Base-by-base conservation (phyloP, 2,329 filamentous ascomycete species). In the Alternaria burnsii region DNA sequence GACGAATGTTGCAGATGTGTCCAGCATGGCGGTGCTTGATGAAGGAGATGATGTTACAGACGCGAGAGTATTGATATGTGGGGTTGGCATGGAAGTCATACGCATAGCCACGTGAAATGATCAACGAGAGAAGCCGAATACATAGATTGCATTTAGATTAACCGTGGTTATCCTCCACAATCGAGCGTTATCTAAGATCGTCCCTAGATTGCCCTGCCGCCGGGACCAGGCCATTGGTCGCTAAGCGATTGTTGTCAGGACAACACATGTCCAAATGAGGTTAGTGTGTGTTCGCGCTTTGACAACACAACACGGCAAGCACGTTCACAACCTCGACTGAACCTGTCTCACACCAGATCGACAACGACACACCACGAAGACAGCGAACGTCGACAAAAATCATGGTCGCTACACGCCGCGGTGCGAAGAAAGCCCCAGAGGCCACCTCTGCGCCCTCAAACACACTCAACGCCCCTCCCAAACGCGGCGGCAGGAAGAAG, bases 1-100 rank as follows among this genome's bases (percentile, higher is more conserved):
- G 60, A 86, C 83, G 20, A 76, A 81, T 26, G 84, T 88, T 4
- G 86, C 86, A 14, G 86, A 88, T 74, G 81, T 86, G 18, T 84
- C 85, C 3, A 80, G 81, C 28, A 73, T 88, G 71, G 81, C 80
- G n/a, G 63, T 82, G 3, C 68, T 82, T n/a, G 63, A 64, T 3
- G 14, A n/a, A 6, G 18, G 9, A 12, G 63, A 53, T 7, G 48
- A 40, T 5, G 52, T 34, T 9, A 32, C 18, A 0, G 44, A 42
- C 32, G 63, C 68, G 34, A 69, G 55, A 54, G 65, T 77, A 5
- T 40, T 77, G 54, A 52, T 77, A 3, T 77, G 75, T 43, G 76
- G 76, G 18, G 74, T 78, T 20, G 76, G 76, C 1, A 76, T 78
- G 76, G 74, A 78, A 41, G 62, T 76, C 16, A 58, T 76, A 16